Percentiles rank a stretch among this genome's conserved stretches.
These are phyloP conservation scores for Cryptosporidium ubiquitum DNA, from an alignment of 169 alveolate genomes.

Conservation along the genomic window DNA sequence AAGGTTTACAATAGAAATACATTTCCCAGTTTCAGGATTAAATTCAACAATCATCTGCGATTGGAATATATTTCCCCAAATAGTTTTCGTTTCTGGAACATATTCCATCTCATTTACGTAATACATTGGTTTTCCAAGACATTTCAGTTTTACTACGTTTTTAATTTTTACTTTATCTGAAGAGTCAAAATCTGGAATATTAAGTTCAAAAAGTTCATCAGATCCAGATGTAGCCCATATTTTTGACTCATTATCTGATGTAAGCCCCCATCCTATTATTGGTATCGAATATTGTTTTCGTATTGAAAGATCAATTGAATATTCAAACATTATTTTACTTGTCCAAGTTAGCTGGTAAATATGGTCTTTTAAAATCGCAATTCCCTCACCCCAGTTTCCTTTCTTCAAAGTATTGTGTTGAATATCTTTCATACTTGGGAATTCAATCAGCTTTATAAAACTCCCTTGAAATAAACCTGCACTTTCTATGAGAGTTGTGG, in stretches of 20 bases:
- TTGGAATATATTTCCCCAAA: conserved; percentile 69
- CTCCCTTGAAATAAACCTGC: conserved; percentile 57
- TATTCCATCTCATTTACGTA: conserved; percentile 63
- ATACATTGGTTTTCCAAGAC: conserved; percentile 40
- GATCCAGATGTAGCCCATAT: conserved; percentile 68
- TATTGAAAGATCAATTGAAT: conserved; percentile 10
- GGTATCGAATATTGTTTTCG: conserved; percentile 26
- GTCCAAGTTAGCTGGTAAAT: conserved; percentile 58
- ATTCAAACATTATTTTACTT: conserved; percentile 10
- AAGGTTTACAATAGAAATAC: conserved; percentile 33
- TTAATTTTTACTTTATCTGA: conserved; percentile 4
- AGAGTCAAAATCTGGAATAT: conserved; percentile 62
- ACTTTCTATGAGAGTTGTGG: conserved; percentile 37
- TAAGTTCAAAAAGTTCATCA: conserved; percentile 32
- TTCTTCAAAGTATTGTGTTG: background rate
- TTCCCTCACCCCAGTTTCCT: conserved; percentile 58
- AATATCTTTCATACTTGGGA: conserved; percentile 45
- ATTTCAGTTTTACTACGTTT: conserved; percentile 1
- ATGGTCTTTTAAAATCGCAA: background rate
- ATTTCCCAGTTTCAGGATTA: conserved; percentile 47
- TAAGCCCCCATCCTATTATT: conserved; percentile 57
- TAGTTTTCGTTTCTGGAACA: conserved; percentile 53
- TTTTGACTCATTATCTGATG: conserved; percentile 27
- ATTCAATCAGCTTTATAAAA: conserved; percentile 37
- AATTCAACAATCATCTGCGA: conserved; percentile 48